Percentiles rank a stretch among this genome's conserved stretches.
phyloP scores from a whole-genome alignment of 2,329 filamentous ascomycete species.

The Fusarium tanahbumbuense region DNA sequence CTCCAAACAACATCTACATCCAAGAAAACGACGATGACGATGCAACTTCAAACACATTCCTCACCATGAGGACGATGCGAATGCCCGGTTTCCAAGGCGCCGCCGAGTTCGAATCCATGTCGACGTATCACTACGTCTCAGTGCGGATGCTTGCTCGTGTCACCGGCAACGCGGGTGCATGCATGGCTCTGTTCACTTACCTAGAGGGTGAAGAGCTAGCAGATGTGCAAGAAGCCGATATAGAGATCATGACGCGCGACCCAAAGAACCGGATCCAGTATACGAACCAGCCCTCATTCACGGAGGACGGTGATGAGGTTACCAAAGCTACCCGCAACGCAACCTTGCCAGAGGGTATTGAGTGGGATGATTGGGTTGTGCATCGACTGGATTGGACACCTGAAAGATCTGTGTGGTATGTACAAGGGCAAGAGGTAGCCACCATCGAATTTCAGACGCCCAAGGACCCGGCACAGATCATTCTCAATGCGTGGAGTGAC shows the following conservation, averaged over 20 bases:
- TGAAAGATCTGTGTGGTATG: conserved; percentile 65
- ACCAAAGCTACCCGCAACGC: conserved; percentile 60
- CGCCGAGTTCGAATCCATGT: conserved; percentile 59
- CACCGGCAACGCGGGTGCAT: conserved; percentile 59
- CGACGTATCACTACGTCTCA: conserved; percentile 49
- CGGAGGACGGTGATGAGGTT: conserved; percentile 57
- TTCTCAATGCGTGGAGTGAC: conserved; percentile 71
- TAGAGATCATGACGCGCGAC: conserved; percentile 64
- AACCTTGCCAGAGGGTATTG: conserved; percentile 56
- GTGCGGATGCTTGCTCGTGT: conserved; percentile 65
- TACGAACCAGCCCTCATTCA: conserved; percentile 70
- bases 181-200: conserved; percentile 67
- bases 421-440: conserved; percentile 62
- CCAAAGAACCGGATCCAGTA: conserved; percentile 61
- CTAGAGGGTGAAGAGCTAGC: conserved; percentile 51
- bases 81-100: conserved; percentile 59
- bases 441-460: conserved; percentile 68
- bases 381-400: conserved; percentile 71
- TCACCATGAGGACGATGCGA: conserved; percentile 62
- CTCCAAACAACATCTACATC: conserved; percentile 60
- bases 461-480: conserved; percentile 61
- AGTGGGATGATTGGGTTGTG: conserved; percentile 67
- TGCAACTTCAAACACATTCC: conserved; percentile 53
- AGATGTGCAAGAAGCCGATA: conserved; percentile 62
- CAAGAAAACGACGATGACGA: conserved; percentile 54